Evolutionary conservation across 768 basidiomycete species (phyloP), one percentile per base, ranked within the genome.

Genomic region (Tricholoma furcatifolium): DNA sequence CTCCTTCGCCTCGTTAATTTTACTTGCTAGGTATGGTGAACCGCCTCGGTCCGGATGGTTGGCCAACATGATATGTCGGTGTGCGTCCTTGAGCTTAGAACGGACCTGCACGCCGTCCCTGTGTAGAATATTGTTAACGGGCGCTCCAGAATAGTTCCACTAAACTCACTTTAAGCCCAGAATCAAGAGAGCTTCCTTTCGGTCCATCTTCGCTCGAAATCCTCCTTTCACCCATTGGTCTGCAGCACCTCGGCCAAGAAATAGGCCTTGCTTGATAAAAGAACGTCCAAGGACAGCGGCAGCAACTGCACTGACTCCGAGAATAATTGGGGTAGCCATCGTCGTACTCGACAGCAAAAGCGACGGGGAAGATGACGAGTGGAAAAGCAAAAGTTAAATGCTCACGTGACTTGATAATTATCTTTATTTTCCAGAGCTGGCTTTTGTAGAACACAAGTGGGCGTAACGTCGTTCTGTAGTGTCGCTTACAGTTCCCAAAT

Each of bases 41-140:
- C 97, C 97, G 31, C 97, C 97, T 56, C 97, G 81, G 76, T 99
- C 97, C 10, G 97, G 97, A 73, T 99, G 97, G 72, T 99, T 99
- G 24, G 93, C 91, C 46, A 98, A 80, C 97, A 99, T 99, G 60
- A 99, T 91, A 34, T 88, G 83, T 50, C 96, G 85, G 72, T 99
- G 97, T 0, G 97, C 94, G 61, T 98, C 96, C 73, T 98, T 98
- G 53, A 98, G 68, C 67, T 78, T 84, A 48, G 66, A 81, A n/a
- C 83, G 80, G n/a, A 96, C 73, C 51, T 75, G 76, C 9, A 91
- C 80, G 15, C 85, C 83, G 58, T 98, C 96, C 71, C 96, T 99
- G 39, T 4, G 12, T 57, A 48, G 18, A 27, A 38, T 8, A 47
- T 27, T 10, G 50, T 51, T 20, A 43, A 48, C 52, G 12, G 47